Evolutionary conservation across 164 flowering plant genomes (phyloP), one percentile per base, ranked within the genome.

Genomic region (Chloranthus sessilifolius): DNA sequence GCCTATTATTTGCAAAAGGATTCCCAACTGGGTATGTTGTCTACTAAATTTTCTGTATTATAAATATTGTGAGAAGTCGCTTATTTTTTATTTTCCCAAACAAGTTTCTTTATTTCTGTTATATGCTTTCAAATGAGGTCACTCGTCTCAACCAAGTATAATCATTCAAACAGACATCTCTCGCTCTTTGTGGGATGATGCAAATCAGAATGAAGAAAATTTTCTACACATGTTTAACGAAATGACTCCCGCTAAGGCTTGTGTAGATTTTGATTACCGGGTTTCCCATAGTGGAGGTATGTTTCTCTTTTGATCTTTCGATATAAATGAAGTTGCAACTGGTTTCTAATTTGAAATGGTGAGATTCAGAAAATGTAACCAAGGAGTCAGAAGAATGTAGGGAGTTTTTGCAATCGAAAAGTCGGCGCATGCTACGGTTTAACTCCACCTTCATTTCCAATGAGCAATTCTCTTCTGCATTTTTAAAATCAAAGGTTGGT

Each of bases 391-490:
- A 64, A 39, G 77, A 59, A 25, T 48, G 25, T 35, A 69, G 66
- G 40, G 82, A 76, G 44, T 50, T 71, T 50, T 74, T 78, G 0
- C 91, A 82, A 69, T 66, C 61, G 10, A 90, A 90, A 68, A 74
- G 98, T 61, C 73, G 98, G 19, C 70, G 95, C 31, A 79, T 74
- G 84, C 76, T 90, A 43, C 87, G 80, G 48, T 90, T 90, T 59
- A 59, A 71, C 41, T 33, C 56, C 67, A 69, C 71, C 11, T 53
- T 75, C 10, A 43, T 62, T 55, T 68, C 62, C 57, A n/a, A 65
- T 60, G 80, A 75, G 39, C 83, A 79, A 9, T 35, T 58, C 10
- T 48, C 81, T 31, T 67, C 76, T 25, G 53, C 61, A 43, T 74
- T 76, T 31, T 51, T 71, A 15, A 66, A 69, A 63, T 67, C 83